Evolutionary conservation across 257 asterid species (phyloP).

Genomic region (Nicotiana attenuata): DNA sequence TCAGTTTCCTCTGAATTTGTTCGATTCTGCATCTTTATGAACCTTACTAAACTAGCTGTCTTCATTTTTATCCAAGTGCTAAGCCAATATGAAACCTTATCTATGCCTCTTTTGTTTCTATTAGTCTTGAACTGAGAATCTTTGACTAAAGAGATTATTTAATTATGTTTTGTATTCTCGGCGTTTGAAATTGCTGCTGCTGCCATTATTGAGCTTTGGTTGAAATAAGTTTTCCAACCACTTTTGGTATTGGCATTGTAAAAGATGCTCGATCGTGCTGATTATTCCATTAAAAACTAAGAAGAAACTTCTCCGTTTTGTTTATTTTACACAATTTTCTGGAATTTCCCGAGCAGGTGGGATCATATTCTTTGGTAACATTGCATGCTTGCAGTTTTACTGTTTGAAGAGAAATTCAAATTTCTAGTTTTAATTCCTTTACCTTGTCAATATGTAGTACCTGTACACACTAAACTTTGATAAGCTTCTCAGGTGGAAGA

Average conservation of each 20-base stretch:
- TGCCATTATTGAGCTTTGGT: not conserved
- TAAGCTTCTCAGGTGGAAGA: not conserved
- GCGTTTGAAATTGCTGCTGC: not conserved
- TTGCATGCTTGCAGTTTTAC: slow-evolving; percentile 1
- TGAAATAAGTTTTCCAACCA: not conserved
- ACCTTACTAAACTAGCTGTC: not conserved
- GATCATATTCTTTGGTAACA: not conserved
- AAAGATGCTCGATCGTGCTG: not conserved
- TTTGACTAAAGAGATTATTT: not conserved
- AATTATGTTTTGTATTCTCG: not conserved
- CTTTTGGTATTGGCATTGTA: not conserved
- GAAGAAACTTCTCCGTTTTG: not conserved
- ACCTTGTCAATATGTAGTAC: not conserved
- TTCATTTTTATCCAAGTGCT: not conserved
- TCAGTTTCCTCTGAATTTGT: not conserved
- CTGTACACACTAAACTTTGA: not conserved
- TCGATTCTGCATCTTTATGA: not conserved
- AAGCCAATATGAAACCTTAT: not conserved
- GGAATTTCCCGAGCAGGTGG: not conserved
- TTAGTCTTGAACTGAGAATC: not conserved
- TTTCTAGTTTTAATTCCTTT: not conserved
- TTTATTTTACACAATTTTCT: not conserved
- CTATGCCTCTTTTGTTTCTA: not conserved
- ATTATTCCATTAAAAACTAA: not conserved
- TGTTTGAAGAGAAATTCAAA: not conserved